Evolutionary conservation across 2,329 filamentous ascomycete genomes (phyloP).

Genomic region (Rutstroemia sp.): DNA sequence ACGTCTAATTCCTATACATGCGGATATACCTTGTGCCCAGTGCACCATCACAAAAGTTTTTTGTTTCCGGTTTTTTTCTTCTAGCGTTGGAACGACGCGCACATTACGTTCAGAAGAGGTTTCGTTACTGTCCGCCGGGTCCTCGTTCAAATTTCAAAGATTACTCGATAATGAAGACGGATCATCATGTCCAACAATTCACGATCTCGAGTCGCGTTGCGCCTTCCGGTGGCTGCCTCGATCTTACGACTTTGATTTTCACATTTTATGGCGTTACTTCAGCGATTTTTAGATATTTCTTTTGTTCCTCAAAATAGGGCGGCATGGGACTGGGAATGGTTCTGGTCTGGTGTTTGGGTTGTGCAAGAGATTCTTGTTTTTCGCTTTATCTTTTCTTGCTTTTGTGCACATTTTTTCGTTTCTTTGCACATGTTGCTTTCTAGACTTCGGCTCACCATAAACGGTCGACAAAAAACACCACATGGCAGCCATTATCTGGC

Average conservation of each 20-base stretch:
- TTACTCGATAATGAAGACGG: constrained; percentile 23
- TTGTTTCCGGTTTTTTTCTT: constrained; percentile 15
- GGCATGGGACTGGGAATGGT: constrained; percentile 29
- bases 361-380: constrained; percentile 24
- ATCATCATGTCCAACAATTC: constrained; percentile 16
- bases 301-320: constrained; percentile 30
- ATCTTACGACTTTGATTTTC: constrained; percentile 30
- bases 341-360: constrained; percentile 31
- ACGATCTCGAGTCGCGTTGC: constrained; percentile 32
- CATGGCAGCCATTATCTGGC: constrained; percentile 19
- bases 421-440: constrained; percentile 25
- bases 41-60: constrained; percentile 26
- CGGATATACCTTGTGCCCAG: constrained; percentile 22
- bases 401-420: constrained; percentile 1
- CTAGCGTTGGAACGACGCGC: constrained; percentile 15
- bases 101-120: constrained; percentile 25
- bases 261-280: constrained; percentile 27
- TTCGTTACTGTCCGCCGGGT: constrained; percentile 15
- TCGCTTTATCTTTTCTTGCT: neutral
- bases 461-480: constrained; percentile 22
- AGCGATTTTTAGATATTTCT: constrained; percentile 26
- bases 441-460: constrained; percentile 21
- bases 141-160: constrained; percentile 16
- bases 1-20: constrained; percentile 5
- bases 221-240: constrained; percentile 29